Percentiles rank a stretch among this genome's conserved stretches.
phyloP scores from a whole-genome alignment of 441 rosid genomes.

The Erysimum cheiri region DNA sequence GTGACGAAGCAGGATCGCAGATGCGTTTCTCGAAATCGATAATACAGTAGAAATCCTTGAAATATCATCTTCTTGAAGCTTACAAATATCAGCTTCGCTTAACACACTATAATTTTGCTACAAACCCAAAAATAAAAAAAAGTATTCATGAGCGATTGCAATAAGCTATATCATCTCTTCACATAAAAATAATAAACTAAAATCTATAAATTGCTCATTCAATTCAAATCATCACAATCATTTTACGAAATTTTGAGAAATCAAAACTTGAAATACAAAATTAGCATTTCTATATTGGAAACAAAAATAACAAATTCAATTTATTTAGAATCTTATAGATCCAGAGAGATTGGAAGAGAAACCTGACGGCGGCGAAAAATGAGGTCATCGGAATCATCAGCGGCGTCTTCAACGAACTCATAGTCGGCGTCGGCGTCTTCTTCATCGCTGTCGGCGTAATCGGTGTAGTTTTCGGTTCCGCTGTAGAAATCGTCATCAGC shows the following conservation, averaged over 20 bases:
- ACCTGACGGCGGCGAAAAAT: constrained; percentile 78
- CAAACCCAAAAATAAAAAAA: constrained; percentile 28
- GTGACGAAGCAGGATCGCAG: constrained; percentile 62
- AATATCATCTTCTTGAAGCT: constrained; percentile 72
- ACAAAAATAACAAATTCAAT: too few species aligned
- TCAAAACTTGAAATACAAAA: background rate
- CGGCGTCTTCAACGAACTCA: constrained; percentile 74
- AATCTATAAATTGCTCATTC: background rate
- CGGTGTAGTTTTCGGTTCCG: constrained; percentile 54
- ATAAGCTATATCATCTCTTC: too few species aligned
- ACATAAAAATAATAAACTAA: background rate
- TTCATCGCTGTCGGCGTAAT: constrained; percentile 46
- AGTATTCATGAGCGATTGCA: background rate
- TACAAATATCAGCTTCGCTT: constrained; percentile 66
- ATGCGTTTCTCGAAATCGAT: constrained; percentile 53
- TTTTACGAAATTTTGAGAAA: background rate
- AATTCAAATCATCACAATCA: background rate
- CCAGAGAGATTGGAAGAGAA: background rate
- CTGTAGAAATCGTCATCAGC: constrained; percentile 85
- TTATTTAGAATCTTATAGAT: background rate
- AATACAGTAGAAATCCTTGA: constrained; percentile 63
- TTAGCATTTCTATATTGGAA: background rate
- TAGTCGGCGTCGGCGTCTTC: constrained; percentile 72
- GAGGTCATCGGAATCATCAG: constrained; percentile 77
- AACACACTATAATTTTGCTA: constrained; percentile 68